Percentiles rank a stretch among this genome's conserved stretches.
These are phyloP conservation scores for Pochonia chlamydosporia DNA, from an alignment of 2,329 filamentous ascomycete genomes.

Conservation along the genomic window DNA sequence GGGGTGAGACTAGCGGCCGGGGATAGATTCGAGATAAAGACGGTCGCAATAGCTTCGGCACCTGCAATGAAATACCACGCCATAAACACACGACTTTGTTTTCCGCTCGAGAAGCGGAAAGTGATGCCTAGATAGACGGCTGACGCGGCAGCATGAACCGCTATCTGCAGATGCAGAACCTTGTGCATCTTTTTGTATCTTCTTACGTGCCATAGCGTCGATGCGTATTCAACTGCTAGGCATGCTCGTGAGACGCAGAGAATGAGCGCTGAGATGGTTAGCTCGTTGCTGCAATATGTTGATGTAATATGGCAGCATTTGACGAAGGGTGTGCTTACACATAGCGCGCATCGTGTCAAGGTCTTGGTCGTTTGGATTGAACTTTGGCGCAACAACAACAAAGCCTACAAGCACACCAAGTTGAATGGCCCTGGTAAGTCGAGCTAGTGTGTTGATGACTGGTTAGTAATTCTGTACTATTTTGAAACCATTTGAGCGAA, in stretches of 20 bases:
- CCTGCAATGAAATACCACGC: constrained; percentile 49
- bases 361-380: constrained; percentile 32
- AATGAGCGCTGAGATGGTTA: constrained; percentile 28
- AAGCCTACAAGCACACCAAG: constrained; percentile 62
- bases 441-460: constrained; percentile 13
- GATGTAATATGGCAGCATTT: too few relatives aligned
- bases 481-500: too few relatives aligned
- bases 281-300: too few relatives aligned
- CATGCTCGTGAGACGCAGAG: constrained; percentile 48
- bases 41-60: constrained; percentile 45
- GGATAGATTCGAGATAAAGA: constrained; percentile 48
- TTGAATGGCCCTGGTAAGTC: constrained; percentile 51
- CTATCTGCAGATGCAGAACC: constrained; percentile 30
- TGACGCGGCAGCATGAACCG: constrained; percentile 27
- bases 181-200: constrained; percentile 30
- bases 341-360: constrained; percentile 32
- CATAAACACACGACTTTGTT: constrained; percentile 29
- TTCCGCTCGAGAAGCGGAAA: constrained; percentile 28
- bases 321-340: too few relatives aligned
- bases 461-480: neutral
- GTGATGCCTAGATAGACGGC: constrained; percentile 35
- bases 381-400: constrained; percentile 49
- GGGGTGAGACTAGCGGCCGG: constrained; percentile 54
- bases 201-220: constrained; percentile 37
- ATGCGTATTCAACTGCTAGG: constrained; percentile 47